phyloP scores from a whole-genome alignment of 768 basidiomycete species.

The Kwoniella dendrophila region DNA sequence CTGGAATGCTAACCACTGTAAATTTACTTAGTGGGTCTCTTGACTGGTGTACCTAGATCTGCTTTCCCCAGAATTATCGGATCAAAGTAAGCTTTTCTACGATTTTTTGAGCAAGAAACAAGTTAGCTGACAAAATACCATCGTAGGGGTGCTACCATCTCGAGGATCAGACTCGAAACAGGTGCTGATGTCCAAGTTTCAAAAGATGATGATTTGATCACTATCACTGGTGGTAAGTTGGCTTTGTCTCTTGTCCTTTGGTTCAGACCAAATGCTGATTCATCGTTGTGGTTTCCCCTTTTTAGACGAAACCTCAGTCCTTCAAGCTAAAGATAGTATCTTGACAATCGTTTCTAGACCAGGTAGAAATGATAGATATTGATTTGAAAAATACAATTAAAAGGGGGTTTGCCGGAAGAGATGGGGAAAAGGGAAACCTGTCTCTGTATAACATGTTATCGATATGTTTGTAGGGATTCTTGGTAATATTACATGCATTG shows the following conservation, averaged over 20 bases:
- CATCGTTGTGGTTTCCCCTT: background rate
- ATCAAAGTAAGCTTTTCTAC: slow-evolving; percentile 64
- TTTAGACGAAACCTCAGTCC: slow-evolving; percentile 51
- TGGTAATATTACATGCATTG: too few species aligned
- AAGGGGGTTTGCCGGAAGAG: background rate
- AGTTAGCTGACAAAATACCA: background rate
- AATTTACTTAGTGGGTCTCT: slow-evolving; percentile 44
- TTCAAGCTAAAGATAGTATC: slow-evolving; percentile 54
- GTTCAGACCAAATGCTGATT: background rate
- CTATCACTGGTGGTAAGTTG: slow-evolving; percentile 73
- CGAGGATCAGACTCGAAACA: slow-evolving; percentile 81
- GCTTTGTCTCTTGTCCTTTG: background rate
- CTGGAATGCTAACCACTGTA: background rate
- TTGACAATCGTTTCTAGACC: slow-evolving; percentile 51
- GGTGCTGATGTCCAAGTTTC: slow-evolving; percentile 90
- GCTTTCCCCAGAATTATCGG: slow-evolving; percentile 93
- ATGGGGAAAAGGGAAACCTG: too few species aligned
- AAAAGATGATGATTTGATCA: slow-evolving; percentile 81
- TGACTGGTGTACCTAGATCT: slow-evolving; percentile 61
- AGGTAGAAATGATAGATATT: slow-evolving; percentile 34
- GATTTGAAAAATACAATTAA: too few species aligned
- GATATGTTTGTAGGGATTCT: too few species aligned
- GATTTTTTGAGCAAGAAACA: background rate
- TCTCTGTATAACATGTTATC: too few species aligned
- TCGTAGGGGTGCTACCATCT: slow-evolving; percentile 69